Percentiles rank a stretch among this genome's conserved stretches.
Evolutionary conservation across 139 green algal genomes (phyloP).

Genomic region (Chlamydomonas sp.): DNA sequence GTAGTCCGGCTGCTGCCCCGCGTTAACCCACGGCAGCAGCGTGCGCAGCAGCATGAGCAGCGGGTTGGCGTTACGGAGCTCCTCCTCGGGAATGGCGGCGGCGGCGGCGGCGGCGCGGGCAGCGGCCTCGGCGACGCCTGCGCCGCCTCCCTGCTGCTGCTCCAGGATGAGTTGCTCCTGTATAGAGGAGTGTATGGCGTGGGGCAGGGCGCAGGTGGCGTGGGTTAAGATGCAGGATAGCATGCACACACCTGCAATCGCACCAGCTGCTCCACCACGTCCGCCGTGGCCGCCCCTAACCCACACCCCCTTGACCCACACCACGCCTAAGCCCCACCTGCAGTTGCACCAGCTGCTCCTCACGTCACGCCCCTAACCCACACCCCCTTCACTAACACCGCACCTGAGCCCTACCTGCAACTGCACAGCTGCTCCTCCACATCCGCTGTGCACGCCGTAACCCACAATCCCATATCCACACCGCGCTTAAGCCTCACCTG

Average conservation of each 20-base stretch:
- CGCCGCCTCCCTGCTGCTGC: neutral
- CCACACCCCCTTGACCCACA: neutral
- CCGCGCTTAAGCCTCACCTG: slow-evolving; percentile 29
- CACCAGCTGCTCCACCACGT: neutral
- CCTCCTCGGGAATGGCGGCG: slow-evolving; percentile 9
- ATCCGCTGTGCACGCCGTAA: neutral
- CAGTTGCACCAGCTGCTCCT: slow-evolving; percentile 44
- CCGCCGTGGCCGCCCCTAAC: no score
- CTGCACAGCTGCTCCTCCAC: neutral
- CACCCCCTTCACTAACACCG: no score
- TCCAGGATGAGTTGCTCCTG: slow-evolving; percentile 50
- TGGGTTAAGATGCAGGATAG: neutral
- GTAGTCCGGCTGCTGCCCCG: slow-evolving; percentile 72
- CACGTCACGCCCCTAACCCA: neutral
- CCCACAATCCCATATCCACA: neutral
- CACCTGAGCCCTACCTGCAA: no score
- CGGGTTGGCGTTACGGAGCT: slow-evolving; percentile 57
- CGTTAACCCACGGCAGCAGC: slow-evolving; percentile 85
- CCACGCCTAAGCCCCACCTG: slow-evolving; percentile 30
- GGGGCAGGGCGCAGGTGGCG: no score
- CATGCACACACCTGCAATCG: neutral
- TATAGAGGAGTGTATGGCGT: neutral
- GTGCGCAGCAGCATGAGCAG: slow-evolving; percentile 78
- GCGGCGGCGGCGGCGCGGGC: neutral
- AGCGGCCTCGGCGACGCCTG: neutral